A percentile compares a stretch with the other conserved stretches of the same genome.
phyloP scores from a whole-genome alignment of 139 green algal genomes.

The Gonium pectorale region DNA sequence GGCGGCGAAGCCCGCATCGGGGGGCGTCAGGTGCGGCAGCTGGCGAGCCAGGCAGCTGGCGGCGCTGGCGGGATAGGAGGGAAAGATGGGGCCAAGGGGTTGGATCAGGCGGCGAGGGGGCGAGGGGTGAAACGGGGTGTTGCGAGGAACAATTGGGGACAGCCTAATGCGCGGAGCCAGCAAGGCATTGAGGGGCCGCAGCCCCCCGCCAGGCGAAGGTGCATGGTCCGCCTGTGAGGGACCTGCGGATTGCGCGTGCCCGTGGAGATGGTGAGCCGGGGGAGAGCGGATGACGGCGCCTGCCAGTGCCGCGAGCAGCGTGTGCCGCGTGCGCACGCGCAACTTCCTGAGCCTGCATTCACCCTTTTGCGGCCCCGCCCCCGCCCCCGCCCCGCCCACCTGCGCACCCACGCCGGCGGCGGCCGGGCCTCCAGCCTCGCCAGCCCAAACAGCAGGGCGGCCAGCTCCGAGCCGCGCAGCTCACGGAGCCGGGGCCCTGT shows the following conservation, averaged over 20 bases:
- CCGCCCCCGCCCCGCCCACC: neutral
- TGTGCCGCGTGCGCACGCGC: neutral
- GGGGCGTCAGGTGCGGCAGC: neutral
- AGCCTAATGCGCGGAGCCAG: neutral
- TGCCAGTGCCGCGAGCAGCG: neutral
- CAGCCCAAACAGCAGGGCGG: neutral
- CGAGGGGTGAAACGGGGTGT: neutral
- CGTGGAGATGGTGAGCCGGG: neutral
- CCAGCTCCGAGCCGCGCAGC: neutral
- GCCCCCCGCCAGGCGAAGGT: neutral
- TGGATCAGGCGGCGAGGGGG: too few species aligned
- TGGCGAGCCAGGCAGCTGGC: neutral
- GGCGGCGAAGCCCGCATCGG: neutral
- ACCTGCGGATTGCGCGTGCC: neutral
- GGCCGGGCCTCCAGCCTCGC: neutral
- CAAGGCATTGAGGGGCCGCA: neutral
- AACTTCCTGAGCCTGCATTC: neutral
- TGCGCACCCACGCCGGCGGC: neutral
- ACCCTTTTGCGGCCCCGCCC: neutral
- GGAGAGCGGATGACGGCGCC: neutral
- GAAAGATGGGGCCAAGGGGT: neutral
- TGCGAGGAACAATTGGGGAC: too few species aligned
- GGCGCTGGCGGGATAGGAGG: neutral
- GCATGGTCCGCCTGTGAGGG: neutral
- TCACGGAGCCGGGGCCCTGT: neutral